Percentiles rank a stretch among this genome's conserved stretches.
Conservation (phyloP, 2,329 filamentous ascomycete genomes). For the Fusarium pininemorale region DNA sequence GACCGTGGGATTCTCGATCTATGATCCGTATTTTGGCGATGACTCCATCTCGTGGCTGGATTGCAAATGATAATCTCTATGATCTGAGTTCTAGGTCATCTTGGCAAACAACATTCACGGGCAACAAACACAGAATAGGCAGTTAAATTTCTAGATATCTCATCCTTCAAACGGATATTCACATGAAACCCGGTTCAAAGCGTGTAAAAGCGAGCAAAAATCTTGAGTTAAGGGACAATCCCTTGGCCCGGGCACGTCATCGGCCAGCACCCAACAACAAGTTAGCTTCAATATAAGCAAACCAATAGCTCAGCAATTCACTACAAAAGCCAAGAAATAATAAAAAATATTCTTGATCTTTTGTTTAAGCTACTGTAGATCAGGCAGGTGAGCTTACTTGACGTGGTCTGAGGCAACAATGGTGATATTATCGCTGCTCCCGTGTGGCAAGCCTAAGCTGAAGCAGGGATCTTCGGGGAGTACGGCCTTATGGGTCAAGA, state of each 20-base stretch:
- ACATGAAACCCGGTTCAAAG: not conserved
- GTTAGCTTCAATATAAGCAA: slow-evolving; percentile 1
- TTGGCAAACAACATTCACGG: not conserved
- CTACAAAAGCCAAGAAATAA: slow-evolving; percentile 6
- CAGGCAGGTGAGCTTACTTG: slow-evolving; percentile 30
- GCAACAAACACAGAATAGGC: not conserved
- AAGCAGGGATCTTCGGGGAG: slow-evolving; percentile 28
- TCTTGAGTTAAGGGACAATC: not conserved
- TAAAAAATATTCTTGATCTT: not conserved
- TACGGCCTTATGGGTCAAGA: slow-evolving; percentile 24
- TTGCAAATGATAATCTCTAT: slow-evolving; percentile 2
- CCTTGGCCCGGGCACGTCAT: slow-evolving; percentile 30
- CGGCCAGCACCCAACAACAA: slow-evolving; percentile 20
- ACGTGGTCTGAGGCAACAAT: slow-evolving; percentile 19
- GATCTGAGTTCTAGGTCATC: not conserved
- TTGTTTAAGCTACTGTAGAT: slow-evolving; percentile 8
- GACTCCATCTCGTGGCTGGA: slow-evolving; percentile 16
- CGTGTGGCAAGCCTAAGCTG: not conserved
- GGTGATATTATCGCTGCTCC: slow-evolving; percentile 4
- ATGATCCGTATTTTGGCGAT: not conserved
- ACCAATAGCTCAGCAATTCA: not conserved
- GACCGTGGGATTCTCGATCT: not conserved
- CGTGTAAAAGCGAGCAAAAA: slow-evolving; percentile 7
- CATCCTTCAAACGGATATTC: not conserved
- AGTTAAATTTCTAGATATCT: fast-evolving